Base-by-base conservation (phyloP, 2,329 filamentous ascomycete genomes). In the Colletotrichum scovillei region DNA sequence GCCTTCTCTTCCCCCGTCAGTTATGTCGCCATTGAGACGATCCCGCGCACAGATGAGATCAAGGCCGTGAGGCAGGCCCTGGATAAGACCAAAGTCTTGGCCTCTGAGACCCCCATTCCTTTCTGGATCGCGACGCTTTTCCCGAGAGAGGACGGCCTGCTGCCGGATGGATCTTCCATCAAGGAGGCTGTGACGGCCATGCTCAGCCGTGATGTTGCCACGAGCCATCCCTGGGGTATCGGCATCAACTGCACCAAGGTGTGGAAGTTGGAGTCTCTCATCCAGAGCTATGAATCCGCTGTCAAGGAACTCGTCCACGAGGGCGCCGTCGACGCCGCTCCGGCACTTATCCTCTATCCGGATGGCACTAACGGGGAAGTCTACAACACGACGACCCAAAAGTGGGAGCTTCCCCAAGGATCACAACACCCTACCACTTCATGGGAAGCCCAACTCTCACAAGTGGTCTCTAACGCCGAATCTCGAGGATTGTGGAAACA, bases 201-300 rank as follows among this genome's bases (percentile, higher is more conserved):
- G 84, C 78, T 88, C 3, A 79, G 80, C 46, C 77, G 75, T 0
- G 63, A 69, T 1, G 26, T 79, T 5, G 77, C 78, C 0, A 16
- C 62, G 1, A 76, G 74, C 5, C 74, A 80, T 4, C 91, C 91
- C 0, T 91, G 88, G 88, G 91, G 88, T 0, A 85, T 94, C 28
- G 92, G 92, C 1, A 87, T 93, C 77, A 93, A 93, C 80, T 93
- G 92, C 80, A 93, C 88, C 49, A 93, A 92, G 79, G 86, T 93
- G 42, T 85, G 87, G 63, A 91, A 92, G 79, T 83, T 94, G 35
- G 86, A 88, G 2, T 78, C 81, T 0, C 81, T 93, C 19, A 81
- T 94, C 22, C 81, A 80, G 22, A 83, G 87, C 62, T 92, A 89
- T 63, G 89, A 92, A 76, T 83, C 81, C 4, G 85, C 83, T 9